phyloP scores from a whole-genome alignment of 2,329 filamentous ascomycete genomes.

The Diaporthe sp. region DNA sequence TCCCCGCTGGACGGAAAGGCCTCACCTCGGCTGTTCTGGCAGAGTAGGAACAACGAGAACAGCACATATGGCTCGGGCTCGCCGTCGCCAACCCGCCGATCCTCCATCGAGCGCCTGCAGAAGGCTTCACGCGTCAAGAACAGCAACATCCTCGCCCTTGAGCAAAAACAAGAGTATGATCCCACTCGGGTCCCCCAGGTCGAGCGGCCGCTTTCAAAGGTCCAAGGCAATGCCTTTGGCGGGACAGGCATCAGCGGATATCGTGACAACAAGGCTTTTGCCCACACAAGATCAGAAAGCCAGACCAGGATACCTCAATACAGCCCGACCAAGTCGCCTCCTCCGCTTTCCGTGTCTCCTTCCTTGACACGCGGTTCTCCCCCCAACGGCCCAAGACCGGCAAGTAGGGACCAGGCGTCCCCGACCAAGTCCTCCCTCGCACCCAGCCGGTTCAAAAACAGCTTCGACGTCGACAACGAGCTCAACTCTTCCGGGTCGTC shows the following conservation, averaged over 20 bases:
- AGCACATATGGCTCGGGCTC: slow-evolving; percentile 71
- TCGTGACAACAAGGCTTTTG: slow-evolving; percentile 62
- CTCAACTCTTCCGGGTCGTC: slow-evolving; percentile 78
- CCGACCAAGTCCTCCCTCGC: slow-evolving; percentile 93
- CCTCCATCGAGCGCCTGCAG: slow-evolving; percentile 95
- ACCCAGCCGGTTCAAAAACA: slow-evolving; percentile 74
- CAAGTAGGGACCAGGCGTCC: slow-evolving; percentile 78
- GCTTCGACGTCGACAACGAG: slow-evolving; percentile 77
- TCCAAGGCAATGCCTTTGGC: slow-evolving; percentile 80
- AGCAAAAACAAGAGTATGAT: slow-evolving; percentile 94
- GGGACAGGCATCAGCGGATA: slow-evolving; percentile 69
- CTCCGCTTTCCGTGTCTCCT: slow-evolving; percentile 51
- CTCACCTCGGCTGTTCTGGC: slow-evolving; percentile 93
- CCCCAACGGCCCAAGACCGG: slow-evolving; percentile 59
- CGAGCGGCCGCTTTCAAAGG: slow-evolving; percentile 84
- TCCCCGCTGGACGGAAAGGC: slow-evolving; percentile 79
- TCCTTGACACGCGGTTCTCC: slow-evolving; percentile 54
- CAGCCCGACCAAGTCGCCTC: slow-evolving; percentile 64
- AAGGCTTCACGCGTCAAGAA: slow-evolving; percentile 96
- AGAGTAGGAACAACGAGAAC: slow-evolving; percentile 83
- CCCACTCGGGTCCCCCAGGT: slow-evolving; percentile 82
- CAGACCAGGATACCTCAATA: slow-evolving; percentile 71
- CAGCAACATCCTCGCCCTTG: slow-evolving; percentile 95
- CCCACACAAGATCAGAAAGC: slow-evolving; percentile 69
- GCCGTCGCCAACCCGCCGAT: slow-evolving; percentile 82